phyloP scores from a whole-genome alignment of 1,284 basidiomycete genomes.

The Leucoagaricus sp. region DNA sequence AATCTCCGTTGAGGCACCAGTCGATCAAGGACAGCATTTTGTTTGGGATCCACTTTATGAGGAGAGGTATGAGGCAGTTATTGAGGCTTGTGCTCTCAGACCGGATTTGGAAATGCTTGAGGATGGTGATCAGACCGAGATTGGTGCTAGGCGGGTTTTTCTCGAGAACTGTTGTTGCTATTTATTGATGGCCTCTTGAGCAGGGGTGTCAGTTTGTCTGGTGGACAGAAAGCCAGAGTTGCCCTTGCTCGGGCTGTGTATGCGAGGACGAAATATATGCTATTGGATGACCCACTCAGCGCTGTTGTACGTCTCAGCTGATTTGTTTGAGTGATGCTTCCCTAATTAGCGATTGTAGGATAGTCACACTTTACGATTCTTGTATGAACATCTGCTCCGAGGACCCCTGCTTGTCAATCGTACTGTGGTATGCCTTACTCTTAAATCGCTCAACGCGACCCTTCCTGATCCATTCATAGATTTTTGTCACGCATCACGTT shows the following conservation, averaged over 20 bases:
- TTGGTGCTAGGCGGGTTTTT: constrained; percentile 44
- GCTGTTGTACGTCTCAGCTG: constrained; percentile 52
- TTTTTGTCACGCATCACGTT: constrained; percentile 76
- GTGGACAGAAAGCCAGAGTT: constrained; percentile 71
- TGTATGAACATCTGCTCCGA: constrained; percentile 64
- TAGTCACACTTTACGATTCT: constrained; percentile 70
- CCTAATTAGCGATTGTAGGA: neutral
- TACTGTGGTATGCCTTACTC: constrained; percentile 55
- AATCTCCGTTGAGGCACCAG: constrained; percentile 78
- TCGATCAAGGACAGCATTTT: constrained; percentile 73
- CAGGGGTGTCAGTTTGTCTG: constrained; percentile 58
- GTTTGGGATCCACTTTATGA: constrained; percentile 69
- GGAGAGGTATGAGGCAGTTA: constrained; percentile 61
- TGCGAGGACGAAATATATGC: constrained; percentile 61
- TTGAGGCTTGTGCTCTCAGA: constrained; percentile 72
- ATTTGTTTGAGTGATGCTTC: neutral
- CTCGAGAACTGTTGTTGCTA: neutral
- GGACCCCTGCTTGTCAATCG: constrained; percentile 67
- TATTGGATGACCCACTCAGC: constrained; percentile 74
- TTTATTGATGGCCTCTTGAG: neutral
- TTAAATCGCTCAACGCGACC: neutral
- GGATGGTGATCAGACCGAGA: constrained; percentile 68
- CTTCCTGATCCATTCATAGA: constrained; percentile 30
- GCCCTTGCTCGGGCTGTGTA: constrained; percentile 73
- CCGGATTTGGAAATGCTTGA: constrained; percentile 76